phyloP scores from a whole-genome alignment of 164 flowering plant species.

The Magnolia sinica region DNA sequence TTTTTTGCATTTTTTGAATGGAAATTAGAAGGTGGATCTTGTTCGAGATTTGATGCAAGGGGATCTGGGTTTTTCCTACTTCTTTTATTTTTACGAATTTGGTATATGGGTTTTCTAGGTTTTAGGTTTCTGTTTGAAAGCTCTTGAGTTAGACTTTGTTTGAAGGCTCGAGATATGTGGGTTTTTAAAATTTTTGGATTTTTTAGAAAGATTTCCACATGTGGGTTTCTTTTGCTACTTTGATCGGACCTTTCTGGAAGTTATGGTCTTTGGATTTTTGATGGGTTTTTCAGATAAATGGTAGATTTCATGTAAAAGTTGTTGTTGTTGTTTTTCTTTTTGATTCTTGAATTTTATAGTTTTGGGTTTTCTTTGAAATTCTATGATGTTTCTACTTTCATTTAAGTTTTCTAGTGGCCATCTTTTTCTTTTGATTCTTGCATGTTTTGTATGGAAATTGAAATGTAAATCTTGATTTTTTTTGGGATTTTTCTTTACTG shows the following conservation, averaged over 20 bases:
- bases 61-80: background rate
- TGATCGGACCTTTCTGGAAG: background rate
- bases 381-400: too few relatives aligned
- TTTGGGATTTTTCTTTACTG: too few relatives aligned
- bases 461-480: too few relatives aligned
- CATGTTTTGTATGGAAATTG: background rate
- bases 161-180: background rate
- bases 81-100: background rate
- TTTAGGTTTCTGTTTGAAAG: background rate
- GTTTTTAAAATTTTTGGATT: background rate
- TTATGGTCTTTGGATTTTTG: background rate
- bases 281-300: too few relatives aligned
- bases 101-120: background rate
- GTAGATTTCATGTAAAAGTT: background rate
- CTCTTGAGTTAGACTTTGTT: too few relatives aligned
- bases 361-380: too few relatives aligned
- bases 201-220: background rate
- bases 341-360: too few relatives aligned
- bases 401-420: background rate
- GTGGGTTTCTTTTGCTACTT: background rate
- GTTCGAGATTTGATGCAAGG: background rate
- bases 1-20: background rate
- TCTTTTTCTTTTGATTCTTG: background rate
- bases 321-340: too few relatives aligned
- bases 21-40: background rate